Evolutionary conservation across 805 yeast genomes (phyloP).

Genomic region (Saturnispora kantuleensis): DNA sequence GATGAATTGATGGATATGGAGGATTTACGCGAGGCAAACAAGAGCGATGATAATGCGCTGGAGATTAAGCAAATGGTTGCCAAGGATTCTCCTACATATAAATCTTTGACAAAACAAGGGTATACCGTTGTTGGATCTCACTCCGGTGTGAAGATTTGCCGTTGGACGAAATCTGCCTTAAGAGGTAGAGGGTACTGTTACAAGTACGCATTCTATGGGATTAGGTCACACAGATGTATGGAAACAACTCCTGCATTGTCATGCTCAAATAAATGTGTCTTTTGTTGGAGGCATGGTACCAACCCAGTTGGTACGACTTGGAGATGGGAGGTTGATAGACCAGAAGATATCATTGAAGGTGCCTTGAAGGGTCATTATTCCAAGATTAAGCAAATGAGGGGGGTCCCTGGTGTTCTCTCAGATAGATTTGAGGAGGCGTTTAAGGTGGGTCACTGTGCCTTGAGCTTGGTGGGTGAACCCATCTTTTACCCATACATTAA

Average conservation of each 20-base stretch:
- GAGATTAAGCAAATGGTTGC: slow-evolving; percentile 78
- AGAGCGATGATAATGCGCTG: slow-evolving; percentile 25
- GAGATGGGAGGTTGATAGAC: slow-evolving; percentile 94
- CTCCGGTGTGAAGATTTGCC: slow-evolving; percentile 88
- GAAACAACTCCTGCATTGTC: slow-evolving; percentile 91
- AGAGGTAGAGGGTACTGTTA: slow-evolving; percentile 93
- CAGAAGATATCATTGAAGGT: slow-evolving; percentile 73
- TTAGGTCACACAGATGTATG: slow-evolving; percentile 86
- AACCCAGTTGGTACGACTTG: slow-evolving; percentile 93
- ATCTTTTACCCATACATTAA: slow-evolving; percentile 88
- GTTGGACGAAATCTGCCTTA: slow-evolving; percentile 93
- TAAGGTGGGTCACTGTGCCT: slow-evolving; percentile 81
- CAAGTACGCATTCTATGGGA: slow-evolving; percentile 87
- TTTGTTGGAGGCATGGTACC: slow-evolving; percentile 97
- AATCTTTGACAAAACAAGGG: slow-evolving; percentile 85
- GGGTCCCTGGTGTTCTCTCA: slow-evolving; percentile 88
- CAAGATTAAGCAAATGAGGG: slow-evolving; percentile 88
- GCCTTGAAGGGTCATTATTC: slow-evolving; percentile 85
- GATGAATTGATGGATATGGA: slow-evolving; percentile 63
- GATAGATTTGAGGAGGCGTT: slow-evolving; percentile 89
- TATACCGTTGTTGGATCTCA: slow-evolving; percentile 89
- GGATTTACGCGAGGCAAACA: slow-evolving; percentile 30
- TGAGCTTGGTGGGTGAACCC: slow-evolving; percentile 90
- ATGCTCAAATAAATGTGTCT: slow-evolving; percentile 91
- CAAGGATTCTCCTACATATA: slow-evolving; percentile 77